A percentile compares a stretch with the other conserved stretches of the same genome.
phyloP scores from a whole-genome alignment of 352 stramenopile species.

The Pilasporangium apinafurcum region DNA sequence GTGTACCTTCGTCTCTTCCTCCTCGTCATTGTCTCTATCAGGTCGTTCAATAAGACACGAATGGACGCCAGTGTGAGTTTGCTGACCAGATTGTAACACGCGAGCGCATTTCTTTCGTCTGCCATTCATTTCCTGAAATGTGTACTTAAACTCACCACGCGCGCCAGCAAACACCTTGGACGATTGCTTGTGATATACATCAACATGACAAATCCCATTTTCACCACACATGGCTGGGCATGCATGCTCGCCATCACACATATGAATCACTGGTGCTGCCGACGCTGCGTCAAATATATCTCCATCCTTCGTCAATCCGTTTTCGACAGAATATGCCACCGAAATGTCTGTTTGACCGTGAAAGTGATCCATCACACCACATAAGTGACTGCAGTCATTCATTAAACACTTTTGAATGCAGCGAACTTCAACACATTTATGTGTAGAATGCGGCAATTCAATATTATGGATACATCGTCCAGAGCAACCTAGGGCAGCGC shows the following conservation, averaged over 20 bases:
- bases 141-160: conserved; percentile 61
- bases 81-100: conserved; percentile 27
- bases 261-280: conserved; percentile 42
- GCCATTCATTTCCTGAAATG: conserved; percentile 78
- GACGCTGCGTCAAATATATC: conserved; percentile 32
- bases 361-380: conserved; percentile 52
- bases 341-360: conserved; percentile 43
- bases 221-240: conserved; percentile 51
- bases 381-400: conserved; percentile 47
- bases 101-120: conserved; percentile 51
- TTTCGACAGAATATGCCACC: conserved; percentile 44
- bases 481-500: conserved; percentile 29
- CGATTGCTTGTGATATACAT: conserved; percentile 65
- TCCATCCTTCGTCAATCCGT: conserved; percentile 22
- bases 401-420: conserved; percentile 61
- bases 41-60: conserved; percentile 21
- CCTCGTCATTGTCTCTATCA: conserved; percentile 6
- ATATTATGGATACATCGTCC: conserved; percentile 47
- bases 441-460: conserved; percentile 32
- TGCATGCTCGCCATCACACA: conserved; percentile 45
- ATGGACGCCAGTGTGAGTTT: conserved; percentile 37
- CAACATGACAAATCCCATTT: conserved; percentile 55
- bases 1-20: conserved; percentile 3
- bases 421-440: conserved; percentile 55
- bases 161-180: conserved; percentile 56